phyloP scores from a whole-genome alignment of 306 rosid species.

The Castanospermum australe region DNA sequence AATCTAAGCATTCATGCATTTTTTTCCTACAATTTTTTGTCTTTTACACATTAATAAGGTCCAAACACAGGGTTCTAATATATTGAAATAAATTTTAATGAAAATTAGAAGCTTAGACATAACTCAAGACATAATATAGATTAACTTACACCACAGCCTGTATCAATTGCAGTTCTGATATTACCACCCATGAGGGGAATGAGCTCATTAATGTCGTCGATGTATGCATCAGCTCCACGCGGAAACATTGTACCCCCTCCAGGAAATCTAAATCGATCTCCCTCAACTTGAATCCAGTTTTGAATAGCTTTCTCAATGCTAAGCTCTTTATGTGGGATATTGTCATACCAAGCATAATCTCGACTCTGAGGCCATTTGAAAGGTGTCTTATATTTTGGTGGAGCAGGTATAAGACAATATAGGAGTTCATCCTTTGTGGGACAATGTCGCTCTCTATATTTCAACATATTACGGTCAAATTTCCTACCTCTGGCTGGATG shows the following conservation, averaged over 20 bases:
- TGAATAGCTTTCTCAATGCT: slow-evolving; percentile 94
- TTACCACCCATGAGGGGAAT: slow-evolving; percentile 73
- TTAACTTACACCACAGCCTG: slow-evolving; percentile 95
- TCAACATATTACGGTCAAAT: slow-evolving; percentile 79
- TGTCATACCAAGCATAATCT: slow-evolving; percentile 90
- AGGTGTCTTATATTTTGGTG: slow-evolving; percentile 90
- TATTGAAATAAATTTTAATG: neutral
- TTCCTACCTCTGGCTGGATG: slow-evolving; percentile 62
- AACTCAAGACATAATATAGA: neutral
- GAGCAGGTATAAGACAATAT: slow-evolving; percentile 78
- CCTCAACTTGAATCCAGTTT: slow-evolving; percentile 97
- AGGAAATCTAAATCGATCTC: slow-evolving; percentile 83
- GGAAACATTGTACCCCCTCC: slow-evolving; percentile 99
- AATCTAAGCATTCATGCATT: neutral
- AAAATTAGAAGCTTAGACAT: neutral
- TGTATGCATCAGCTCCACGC: slow-evolving; percentile 89
- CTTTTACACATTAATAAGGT: neutral
- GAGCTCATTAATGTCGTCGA: slow-evolving; percentile 79
- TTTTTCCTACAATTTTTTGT: neutral
- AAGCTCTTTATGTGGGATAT: slow-evolving; percentile 91
- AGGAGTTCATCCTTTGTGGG: slow-evolving; percentile 72
- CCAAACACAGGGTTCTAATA: neutral
- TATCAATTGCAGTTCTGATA: slow-evolving; percentile 91
- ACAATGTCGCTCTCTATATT: slow-evolving; percentile 91
- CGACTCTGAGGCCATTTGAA: slow-evolving; percentile 96